Conservation (phyloP, 78 protist species). For the Planoprotostelium fungivorum region DNA sequence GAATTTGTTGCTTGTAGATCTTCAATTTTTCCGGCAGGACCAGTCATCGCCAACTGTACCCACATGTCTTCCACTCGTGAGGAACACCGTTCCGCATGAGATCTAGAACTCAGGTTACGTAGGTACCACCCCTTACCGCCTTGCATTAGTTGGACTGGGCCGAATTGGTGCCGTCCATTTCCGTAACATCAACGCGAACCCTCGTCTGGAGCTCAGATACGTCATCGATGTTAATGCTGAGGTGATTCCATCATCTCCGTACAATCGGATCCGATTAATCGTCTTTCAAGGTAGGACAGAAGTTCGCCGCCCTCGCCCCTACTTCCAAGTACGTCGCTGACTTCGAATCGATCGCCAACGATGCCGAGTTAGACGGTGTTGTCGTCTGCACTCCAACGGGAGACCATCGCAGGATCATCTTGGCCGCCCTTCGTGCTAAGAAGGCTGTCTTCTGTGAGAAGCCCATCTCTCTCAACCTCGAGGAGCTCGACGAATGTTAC, state of each 20-base stretch:
- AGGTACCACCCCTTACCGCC: not conserved
- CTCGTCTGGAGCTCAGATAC: not conserved
- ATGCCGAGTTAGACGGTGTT: slow-evolving; percentile 7
- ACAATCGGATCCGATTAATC: too few relatives aligned
- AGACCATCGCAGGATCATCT: not conserved
- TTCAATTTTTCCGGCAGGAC: too few relatives aligned
- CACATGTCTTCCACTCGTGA: too few relatives aligned
- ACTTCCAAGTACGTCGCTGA: not conserved
- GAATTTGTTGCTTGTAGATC: too few relatives aligned
- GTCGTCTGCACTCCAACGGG: slow-evolving; percentile 8
- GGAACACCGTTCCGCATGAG: too few relatives aligned
- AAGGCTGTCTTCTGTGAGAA: slow-evolving; percentile 28
- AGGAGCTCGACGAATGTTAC: slow-evolving; percentile 5
- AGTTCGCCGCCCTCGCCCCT: not conserved
- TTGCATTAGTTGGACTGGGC: not conserved
- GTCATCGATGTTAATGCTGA: not conserved
- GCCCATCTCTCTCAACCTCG: slow-evolving; percentile 3
- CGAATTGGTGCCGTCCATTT: not conserved
- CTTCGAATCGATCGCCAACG: not conserved
- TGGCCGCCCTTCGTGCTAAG: slow-evolving; percentile 15
- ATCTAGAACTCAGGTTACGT: too few relatives aligned
- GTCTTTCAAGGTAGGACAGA: not conserved
- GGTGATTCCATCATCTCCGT: too few relatives aligned
- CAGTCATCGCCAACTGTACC: too few relatives aligned
- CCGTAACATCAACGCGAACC: slow-evolving; percentile 1